Percentiles rank a stretch among this genome's conserved stretches.
Conservation (phyloP, 2,329 filamentous ascomycete genomes). For the Beauveria sp. region DNA sequence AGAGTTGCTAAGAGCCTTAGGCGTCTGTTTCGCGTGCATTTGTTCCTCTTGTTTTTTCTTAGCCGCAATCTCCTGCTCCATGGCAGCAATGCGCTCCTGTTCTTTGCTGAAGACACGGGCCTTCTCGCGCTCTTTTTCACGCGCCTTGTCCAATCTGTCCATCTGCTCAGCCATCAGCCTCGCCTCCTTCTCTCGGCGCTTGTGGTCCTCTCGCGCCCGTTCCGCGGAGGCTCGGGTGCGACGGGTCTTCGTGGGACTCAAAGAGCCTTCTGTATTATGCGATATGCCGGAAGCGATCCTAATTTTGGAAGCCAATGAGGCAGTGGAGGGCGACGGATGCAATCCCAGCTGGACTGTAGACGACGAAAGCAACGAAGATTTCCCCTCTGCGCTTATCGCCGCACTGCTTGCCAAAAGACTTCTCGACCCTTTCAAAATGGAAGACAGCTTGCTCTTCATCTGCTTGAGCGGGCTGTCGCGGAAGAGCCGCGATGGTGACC, state of each 20-base stretch:
- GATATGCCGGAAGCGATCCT: conserved; percentile 17
- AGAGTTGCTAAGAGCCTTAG: conserved; percentile 44
- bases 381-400: conserved; percentile 54
- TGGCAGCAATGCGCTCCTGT: conserved; percentile 43
- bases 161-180: conserved; percentile 53
- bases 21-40: conserved; percentile 30
- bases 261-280: conserved; percentile 14
- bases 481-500: conserved; percentile 49
- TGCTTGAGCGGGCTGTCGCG: conserved; percentile 79
- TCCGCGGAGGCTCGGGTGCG: conserved; percentile 53
- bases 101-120: conserved; percentile 52
- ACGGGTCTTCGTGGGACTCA: conserved; percentile 38
- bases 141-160: conserved; percentile 57
- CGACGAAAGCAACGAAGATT: conserved; percentile 49
- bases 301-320: conserved; percentile 32
- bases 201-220: conserved; percentile 52
- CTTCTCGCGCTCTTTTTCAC: conserved; percentile 64
- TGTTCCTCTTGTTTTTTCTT: conserved; percentile 50
- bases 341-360: conserved; percentile 39
- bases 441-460: conserved; percentile 87
- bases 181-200: conserved; percentile 58
- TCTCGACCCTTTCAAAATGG: conserved; percentile 81
- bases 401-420: conserved; percentile 75
- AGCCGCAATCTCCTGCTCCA: conserved; percentile 46
- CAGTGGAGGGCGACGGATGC: conserved; percentile 39